Evolutionary conservation across 768 basidiomycete genomes (phyloP), one percentile per base, ranked within the genome.

Genomic region (Boletellus ananas): DNA sequence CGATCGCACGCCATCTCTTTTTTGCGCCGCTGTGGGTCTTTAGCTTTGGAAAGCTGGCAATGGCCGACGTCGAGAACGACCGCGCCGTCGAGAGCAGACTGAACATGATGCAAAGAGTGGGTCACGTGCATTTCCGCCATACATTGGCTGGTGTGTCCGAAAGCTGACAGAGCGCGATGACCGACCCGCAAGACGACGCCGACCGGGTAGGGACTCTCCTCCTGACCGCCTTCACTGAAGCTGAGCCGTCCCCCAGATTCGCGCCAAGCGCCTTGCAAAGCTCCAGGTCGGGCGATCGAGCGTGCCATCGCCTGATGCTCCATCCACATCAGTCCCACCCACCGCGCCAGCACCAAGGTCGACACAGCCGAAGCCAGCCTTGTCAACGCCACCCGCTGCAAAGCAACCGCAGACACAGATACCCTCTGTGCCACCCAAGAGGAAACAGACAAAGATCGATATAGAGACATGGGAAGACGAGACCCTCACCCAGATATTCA

Each of bases 241-340:
- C 43, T 47, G 9, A 34, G 18, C 33, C 0, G 3, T 14, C 14
- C 12, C 23, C 6, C 59, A 95, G 94, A 95, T 96, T 64, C 90
- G 93, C 56, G 72, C 91, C 66, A 95, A 95, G 70, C 83, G 94
- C 49, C 77, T 98, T 45, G 93, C 90, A 29, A 91, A 89, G 66
- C 77, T 97, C 8, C 87, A 88, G 61, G 73, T 63, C 34, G 58
- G 70, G 37, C 55, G 71, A 36, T 70, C 74, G 27, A 65, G 56
- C 12, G 60, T 76, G 0, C 66, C 78, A 9, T 62, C 78, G 11
- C 40, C 63, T 12, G 46, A 58, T 12, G 6, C 51, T 20, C 12
- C 58, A n/a, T 43, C 61, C 16, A 23, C 55, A 9, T 47, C 59
- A 18, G 10, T 34, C 35, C 25, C 50, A 6, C 18, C 46, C 10